A percentile compares a stretch with the other conserved stretches of the same genome.
These are phyloP conservation scores for Candida verbasci DNA, from an alignment of 805 yeast species.

Conservation along the genomic window DNA sequence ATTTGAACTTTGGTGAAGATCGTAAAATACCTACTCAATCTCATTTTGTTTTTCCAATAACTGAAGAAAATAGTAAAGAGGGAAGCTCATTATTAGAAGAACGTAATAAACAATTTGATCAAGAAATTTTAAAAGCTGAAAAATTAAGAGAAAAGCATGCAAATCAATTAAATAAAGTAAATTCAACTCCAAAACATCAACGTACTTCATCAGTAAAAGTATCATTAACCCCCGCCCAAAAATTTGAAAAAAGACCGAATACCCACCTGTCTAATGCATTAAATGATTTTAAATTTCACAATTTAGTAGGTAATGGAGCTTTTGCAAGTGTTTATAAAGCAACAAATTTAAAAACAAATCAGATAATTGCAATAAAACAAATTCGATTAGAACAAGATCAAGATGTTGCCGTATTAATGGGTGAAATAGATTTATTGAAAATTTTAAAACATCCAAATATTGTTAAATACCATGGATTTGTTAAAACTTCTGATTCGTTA, in stretches of 20 bases:
- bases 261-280: conserved; percentile 36
- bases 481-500: conserved; percentile 47
- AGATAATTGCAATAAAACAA: conserved; percentile 76
- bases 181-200: conserved; percentile 15
- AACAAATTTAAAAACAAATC: conserved; percentile 57
- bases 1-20: conserved; percentile 7
- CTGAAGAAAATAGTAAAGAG: conserved; percentile 4
- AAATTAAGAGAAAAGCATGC: neutral
- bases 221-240: conserved; percentile 49
- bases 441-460: conserved; percentile 63
- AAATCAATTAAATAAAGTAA: neutral
- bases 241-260: conserved; percentile 41
- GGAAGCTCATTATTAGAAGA: neutral
- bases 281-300: conserved; percentile 49
- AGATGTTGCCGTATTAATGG: conserved; percentile 47
- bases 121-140: neutral
- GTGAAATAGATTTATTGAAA: conserved; percentile 63
- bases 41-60: conserved; percentile 2
- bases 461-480: conserved; percentile 65
- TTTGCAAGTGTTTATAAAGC: conserved; percentile 85
- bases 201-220: conserved; percentile 32
- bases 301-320: conserved; percentile 84
- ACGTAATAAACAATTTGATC: neutral
- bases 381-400: conserved; percentile 53
- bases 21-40: conserved; percentile 5